Percentiles rank a stretch among this genome's conserved stretches.
These are phyloP conservation scores for Stephanodiscus minutulus DNA, from an alignment of 108 stramenopile species.

Conservation along the genomic window DNA sequence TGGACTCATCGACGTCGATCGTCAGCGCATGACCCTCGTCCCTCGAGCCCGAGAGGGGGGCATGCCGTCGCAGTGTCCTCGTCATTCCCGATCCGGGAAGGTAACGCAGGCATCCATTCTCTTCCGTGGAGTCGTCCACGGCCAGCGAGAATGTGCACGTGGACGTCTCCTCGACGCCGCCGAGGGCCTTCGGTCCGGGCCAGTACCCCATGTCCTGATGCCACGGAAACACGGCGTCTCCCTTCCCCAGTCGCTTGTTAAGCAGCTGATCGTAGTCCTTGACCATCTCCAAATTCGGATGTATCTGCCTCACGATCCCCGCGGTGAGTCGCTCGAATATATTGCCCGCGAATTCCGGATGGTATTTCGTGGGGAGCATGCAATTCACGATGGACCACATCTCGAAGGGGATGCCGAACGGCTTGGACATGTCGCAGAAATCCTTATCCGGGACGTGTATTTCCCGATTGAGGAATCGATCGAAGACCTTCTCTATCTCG, in stretches of 20 bases:
- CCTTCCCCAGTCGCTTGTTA: constrained; percentile 61
- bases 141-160: constrained; percentile 61
- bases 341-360: constrained; percentile 53
- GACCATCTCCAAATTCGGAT: constrained; percentile 22
- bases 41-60: constrained; percentile 35
- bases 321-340: constrained; percentile 56
- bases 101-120: constrained; percentile 69
- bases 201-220: constrained; percentile 47
- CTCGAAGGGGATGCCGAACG: constrained; percentile 60
- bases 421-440: constrained; percentile 71
- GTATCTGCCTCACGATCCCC: constrained; percentile 53
- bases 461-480: constrained; percentile 53
- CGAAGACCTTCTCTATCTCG: constrained; percentile 52
- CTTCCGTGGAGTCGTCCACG: constrained; percentile 56
- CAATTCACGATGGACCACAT: constrained; percentile 63
- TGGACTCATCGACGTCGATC: constrained; percentile 44
- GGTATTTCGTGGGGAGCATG: constrained; percentile 62
- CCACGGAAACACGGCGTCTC: constrained; percentile 50
- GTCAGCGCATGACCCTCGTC: constrained; percentile 68
- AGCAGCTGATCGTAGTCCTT: constrained; percentile 65
- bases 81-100: constrained; percentile 50
- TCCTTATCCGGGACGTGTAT: constrained; percentile 63
- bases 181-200: constrained; percentile 49
- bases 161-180: constrained; percentile 47
- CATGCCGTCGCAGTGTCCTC: constrained; percentile 49